Evolutionary conservation across 164 flowering plant genomes (phyloP), one percentile per base, ranked within the genome.

Genomic region (Santalum album): DNA sequence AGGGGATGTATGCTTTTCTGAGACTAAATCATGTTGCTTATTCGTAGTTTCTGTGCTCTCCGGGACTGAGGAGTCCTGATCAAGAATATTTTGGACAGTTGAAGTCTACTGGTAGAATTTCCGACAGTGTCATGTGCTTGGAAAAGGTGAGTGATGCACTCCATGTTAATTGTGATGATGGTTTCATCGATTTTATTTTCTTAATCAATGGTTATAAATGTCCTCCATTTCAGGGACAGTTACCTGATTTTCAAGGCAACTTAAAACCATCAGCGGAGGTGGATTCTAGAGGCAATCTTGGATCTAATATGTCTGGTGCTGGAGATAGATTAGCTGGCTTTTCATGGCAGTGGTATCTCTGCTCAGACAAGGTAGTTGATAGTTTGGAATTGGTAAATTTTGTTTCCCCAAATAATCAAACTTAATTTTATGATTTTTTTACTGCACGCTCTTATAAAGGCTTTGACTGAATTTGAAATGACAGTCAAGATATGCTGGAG

Each of bases 301-400:
- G 45, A 53, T 50, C 67, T 25, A 45, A 60, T 25, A 6, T n/a
- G 16, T 54, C 63, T 49, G 46, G 51, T 53, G 23, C 61, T 5
- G 25, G 48, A 23, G 66, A 57, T 21, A 34, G 49, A 27, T 17
- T 59, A 54, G 51, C 10, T 59, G 69, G 53, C 19, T 32, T 54
- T n/a, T 39, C n/a, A 49, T 56, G 58, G 61, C 6, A 24, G 53
- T n/a, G 55, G 47, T 49, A n/a, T 26, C 12, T 39, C 53, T 53
- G 27, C 59, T 26, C 62, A 47, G 53, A 49, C 61, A 58, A 68
- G 76, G 76, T 72, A 61, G 29, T 54, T 20, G 48, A 45, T 6
- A 25, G 22, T 36, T 15, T 51, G n/a, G 56, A 5, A 40, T 20
- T 34, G 51, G 21, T 27, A 23, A 16, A 16, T 16, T 54, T 44